Evolutionary conservation across 352 stramenopile species (phyloP), one percentile per base, ranked within the genome.

Genomic region (Phytophthora sojae): DNA sequence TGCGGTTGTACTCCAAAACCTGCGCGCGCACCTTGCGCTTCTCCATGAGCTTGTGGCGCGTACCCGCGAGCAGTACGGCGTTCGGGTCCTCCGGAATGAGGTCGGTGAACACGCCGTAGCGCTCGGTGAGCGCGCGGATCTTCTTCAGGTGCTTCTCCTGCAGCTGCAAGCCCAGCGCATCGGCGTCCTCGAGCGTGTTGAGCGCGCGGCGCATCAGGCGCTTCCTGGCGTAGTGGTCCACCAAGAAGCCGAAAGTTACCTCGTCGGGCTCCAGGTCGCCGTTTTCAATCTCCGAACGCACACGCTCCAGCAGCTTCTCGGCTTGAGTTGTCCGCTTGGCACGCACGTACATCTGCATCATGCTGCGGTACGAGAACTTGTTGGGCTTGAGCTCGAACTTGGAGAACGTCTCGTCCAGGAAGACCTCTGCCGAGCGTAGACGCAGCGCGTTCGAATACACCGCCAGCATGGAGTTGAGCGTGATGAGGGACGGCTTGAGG

Each of bases 261-360:
- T 73, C 70, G 57, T 95, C 88, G 0, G 77, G 56, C n/a, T 88
- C 60, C 42, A 94, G 14, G n/a, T 89, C 73, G 26, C 80, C 86
- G 11, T 78, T 76, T 3, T 78, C 73, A 37, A 87, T 76, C 53
- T 84, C 62, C 6, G 35, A 57, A 54, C 83, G 76, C 42, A 92
- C 56, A 23, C 77, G 73, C 14, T 82, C 67, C 17, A 93, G 50
- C 61, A 93, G 64, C 29, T 61, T 32, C 62, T 93, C 81, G 15
- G 88, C 88, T 30, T 79, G 66, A 8, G 78, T 61, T 32, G 82
- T 91, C 51, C 85, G 82, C 57, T 92, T 90, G 4, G 83, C 80
- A 19, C 86, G 86, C 29, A 83, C 77, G 53, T 88, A 94, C 88
- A 95, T 94, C 57, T 92, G 86, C 88, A 95, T 94, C 69, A 94